phyloP scores from a whole-genome alignment of 2,329 filamentous ascomycete genomes.

The Aspergillus intermedius region DNA sequence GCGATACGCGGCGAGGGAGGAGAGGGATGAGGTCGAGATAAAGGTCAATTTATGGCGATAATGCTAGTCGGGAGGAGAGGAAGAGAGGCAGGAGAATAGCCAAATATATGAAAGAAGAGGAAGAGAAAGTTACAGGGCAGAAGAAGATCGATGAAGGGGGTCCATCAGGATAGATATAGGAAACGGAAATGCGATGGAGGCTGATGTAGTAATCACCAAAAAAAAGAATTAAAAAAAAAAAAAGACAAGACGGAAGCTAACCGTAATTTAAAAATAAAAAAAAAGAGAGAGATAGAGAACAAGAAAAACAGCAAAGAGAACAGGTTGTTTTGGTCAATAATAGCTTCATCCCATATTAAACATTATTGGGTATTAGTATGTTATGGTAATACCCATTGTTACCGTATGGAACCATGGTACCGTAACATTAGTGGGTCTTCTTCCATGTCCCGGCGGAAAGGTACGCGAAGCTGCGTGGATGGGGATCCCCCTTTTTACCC shows the following conservation, averaged over 20 bases:
- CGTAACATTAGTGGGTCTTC: background rate
- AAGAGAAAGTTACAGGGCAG: constrained; percentile 20
- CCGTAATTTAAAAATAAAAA: background rate
- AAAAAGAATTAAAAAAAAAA: constrained; percentile 9
- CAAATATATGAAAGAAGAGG: constrained; percentile 13
- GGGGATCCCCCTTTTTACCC: constrained; percentile 21
- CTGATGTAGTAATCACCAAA: no score
- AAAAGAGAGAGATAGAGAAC: background rate
- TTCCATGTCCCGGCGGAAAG: constrained; percentile 26
- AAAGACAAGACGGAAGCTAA: constrained; percentile 1
- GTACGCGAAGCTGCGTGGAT: constrained; percentile 19
- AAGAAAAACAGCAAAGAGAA: background rate
- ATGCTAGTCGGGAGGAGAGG: background rate
- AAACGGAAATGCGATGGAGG: constrained; percentile 2
- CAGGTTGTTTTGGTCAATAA: constrained; percentile 1
- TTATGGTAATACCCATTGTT: constrained; percentile 21
- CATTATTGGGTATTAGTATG: constrained; percentile 13
- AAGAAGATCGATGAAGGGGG: constrained; percentile 19
- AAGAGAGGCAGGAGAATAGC: constrained; percentile 4
- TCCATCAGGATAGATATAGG: constrained; percentile 29
- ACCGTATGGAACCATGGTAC: constrained; percentile 8
- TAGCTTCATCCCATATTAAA: background rate
- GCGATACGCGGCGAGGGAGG: constrained; percentile 7
- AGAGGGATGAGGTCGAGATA: constrained; percentile 12
- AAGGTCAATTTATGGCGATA: constrained; percentile 5